These are phyloP conservation scores for Aechmea fasciata DNA, from an alignment of 176 grass and related monocot genomes.

Conservation along the genomic window DNA sequence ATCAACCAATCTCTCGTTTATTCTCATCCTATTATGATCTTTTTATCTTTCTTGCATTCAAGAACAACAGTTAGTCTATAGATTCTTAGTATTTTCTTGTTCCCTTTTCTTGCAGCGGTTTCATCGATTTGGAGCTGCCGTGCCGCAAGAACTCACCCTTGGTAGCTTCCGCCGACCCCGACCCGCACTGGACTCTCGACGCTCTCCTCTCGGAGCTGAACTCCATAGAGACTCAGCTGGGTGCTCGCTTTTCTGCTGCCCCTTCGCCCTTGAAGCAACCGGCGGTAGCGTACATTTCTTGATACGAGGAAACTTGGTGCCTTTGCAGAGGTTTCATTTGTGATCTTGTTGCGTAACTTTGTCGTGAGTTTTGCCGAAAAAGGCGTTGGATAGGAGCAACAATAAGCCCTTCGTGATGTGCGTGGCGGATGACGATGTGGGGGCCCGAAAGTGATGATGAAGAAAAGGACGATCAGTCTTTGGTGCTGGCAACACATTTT, in stretches of 20 bases:
- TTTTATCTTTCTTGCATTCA: no score
- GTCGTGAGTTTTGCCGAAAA: neutral
- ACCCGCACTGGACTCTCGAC: neutral
- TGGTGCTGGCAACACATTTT: neutral
- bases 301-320: neutral
- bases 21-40: no score
- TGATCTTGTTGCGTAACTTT: neutral
- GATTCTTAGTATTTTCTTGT: neutral
- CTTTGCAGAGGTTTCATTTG: neutral
- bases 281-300: neutral
- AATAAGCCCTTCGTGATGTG: neutral
- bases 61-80: no score
- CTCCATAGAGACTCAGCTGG: slow-evolving; percentile 3
- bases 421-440: neutral
- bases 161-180: slow-evolving; percentile 4
- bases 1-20: no score
- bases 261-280: neutral
- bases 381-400: neutral
- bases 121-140: slow-evolving; percentile 3
- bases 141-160: slow-evolving; percentile 4
- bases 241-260: neutral
- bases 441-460: neutral
- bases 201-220: slow-evolving; percentile 7
- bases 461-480: neutral
- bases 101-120: neutral